These are phyloP conservation scores for Zygnema cylindricum DNA, from an alignment of 139 green algal genomes.

Conservation along the genomic window DNA sequence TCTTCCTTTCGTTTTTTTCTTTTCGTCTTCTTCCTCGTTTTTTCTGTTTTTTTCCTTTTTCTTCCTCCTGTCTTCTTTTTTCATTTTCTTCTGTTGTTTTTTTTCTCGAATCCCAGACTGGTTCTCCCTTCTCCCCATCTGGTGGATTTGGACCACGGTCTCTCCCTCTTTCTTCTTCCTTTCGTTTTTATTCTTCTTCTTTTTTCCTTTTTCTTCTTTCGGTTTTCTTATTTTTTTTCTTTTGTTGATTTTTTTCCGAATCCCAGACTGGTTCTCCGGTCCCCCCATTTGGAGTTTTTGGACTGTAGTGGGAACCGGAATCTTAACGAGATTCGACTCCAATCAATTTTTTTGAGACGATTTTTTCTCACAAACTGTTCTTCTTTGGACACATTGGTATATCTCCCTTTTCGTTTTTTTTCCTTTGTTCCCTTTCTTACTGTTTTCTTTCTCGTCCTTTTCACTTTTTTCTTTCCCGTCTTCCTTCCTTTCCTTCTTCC, in stretches of 20 bases:
- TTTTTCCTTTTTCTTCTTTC: background rate
- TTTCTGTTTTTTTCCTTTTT: no score
- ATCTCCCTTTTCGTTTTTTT: no score
- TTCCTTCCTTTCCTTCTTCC: no score
- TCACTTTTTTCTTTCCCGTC: no score
- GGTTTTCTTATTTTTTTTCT: background rate
- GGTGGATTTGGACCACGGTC: background rate
- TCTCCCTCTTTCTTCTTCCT: background rate
- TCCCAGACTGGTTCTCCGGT: background rate
- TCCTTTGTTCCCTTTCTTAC: no score
- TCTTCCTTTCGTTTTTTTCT: no score
- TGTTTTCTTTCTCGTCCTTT: no score
- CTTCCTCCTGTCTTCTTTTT: background rate
- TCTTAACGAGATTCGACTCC: background rate
- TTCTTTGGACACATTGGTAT: background rate
- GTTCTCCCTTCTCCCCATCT: no score
- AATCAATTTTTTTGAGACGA: background rate
- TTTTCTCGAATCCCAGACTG: background rate
- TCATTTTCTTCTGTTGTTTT: background rate
- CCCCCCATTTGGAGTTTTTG: background rate
- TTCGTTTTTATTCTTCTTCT: background rate
- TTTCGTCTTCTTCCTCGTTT: no score
- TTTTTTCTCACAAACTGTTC: background rate
- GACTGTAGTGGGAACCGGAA: background rate
- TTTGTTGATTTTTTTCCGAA: background rate